Evolutionary conservation across 23 red algal species (phyloP).

Genomic region (Rhodosorus marinus): DNA sequence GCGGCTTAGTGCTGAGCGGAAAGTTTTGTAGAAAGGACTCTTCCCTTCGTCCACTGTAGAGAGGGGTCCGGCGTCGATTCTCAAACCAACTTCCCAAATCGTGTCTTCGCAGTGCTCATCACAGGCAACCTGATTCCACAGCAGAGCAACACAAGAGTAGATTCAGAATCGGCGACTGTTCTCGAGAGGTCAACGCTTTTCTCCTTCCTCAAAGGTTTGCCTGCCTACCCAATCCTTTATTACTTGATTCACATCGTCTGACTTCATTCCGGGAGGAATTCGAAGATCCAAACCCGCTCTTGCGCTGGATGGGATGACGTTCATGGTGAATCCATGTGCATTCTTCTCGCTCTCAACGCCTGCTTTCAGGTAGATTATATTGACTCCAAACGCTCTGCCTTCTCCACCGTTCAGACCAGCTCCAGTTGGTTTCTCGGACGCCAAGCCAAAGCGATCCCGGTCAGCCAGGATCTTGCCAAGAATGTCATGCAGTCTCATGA

Average conservation of each 20-base stretch:
- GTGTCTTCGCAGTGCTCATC: too few species aligned
- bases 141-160: slow-evolving; percentile 9
- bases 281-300: slow-evolving; percentile 76
- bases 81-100: too few species aligned
- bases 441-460: too few species aligned
- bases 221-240: slow-evolving; percentile 21
- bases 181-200: background rate
- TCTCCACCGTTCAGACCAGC: slow-evolving; percentile 8
- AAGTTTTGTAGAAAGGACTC: too few species aligned
- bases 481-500: slow-evolving; percentile 16
- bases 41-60: too few species aligned
- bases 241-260: slow-evolving; percentile 4
- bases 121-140: slow-evolving; percentile 22
- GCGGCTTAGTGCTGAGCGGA: too few species aligned
- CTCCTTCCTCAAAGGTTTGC: slow-evolving; percentile 2
- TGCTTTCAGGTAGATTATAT: slow-evolving; percentile 38
- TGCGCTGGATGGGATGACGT: slow-evolving; percentile 61
- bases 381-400: slow-evolving; percentile 51
- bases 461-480: background rate
- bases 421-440: too few species aligned
- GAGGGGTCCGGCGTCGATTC: too few species aligned
- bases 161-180: background rate
- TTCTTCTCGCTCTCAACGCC: slow-evolving; percentile 10
- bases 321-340: slow-evolving; percentile 33
- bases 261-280: slow-evolving; percentile 39